Conservation (phyloP, 2,329 filamentous ascomycete genomes). For the Colletotrichum somersetense region DNA sequence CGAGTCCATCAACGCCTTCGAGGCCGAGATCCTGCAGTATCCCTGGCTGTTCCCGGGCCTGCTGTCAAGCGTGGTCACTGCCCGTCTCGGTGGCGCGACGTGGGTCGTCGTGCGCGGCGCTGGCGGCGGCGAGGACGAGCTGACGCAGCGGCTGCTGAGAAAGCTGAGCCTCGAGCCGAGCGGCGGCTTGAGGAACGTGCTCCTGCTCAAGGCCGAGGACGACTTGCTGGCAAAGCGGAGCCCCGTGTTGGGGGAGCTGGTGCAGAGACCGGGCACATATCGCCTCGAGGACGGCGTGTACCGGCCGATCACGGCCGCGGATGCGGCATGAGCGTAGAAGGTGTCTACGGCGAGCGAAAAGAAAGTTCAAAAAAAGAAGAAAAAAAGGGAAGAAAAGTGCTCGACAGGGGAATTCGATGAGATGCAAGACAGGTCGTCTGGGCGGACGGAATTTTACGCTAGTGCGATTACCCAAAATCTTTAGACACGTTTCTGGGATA, state of each 20-base stretch:
- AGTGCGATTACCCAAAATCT: neutral
- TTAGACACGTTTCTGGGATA: neutral
- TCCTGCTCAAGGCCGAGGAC: conserved; percentile 41
- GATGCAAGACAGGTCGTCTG: neutral
- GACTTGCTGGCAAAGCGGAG: conserved; percentile 45
- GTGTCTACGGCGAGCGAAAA: neutral
- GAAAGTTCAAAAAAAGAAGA: too few species aligned
- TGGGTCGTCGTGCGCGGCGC: conserved; percentile 46
- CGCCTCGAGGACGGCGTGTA: conserved; percentile 44
- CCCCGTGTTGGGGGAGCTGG: conserved; percentile 43
- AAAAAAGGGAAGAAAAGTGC: too few species aligned
- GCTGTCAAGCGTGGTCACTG: conserved; percentile 80
- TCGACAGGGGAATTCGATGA: neutral
- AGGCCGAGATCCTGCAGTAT: conserved; percentile 91
- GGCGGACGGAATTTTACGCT: neutral
- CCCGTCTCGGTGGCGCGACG: conserved; percentile 74
- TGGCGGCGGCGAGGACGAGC: conserved; percentile 29
- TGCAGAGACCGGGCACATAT: conserved; percentile 41
- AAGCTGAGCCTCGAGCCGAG: conserved; percentile 46
- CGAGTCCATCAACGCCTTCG: conserved; percentile 86
- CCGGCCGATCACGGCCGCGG: conserved; percentile 41
- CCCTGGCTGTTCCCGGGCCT: conserved; percentile 91
- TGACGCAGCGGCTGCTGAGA: conserved; percentile 35
- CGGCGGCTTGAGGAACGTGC: conserved; percentile 48
- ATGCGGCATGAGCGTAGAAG: conserved; percentile 27